Percentiles rank a stretch among this genome's conserved stretches.
Conservation (phyloP, 2,329 filamentous ascomycete genomes). For the Pseudogymnoascus pannorum region DNA sequence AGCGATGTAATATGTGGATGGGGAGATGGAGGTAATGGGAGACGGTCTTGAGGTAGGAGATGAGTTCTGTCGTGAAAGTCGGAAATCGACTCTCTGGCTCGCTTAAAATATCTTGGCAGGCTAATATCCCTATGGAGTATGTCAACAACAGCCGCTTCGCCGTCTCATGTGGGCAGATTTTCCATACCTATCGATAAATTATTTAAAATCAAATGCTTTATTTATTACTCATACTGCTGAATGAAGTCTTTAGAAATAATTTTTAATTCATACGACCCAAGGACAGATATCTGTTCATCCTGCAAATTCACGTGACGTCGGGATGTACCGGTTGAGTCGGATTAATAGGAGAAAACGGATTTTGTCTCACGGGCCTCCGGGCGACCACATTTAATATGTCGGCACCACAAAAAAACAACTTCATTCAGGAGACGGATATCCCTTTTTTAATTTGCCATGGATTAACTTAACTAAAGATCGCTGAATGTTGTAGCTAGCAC, state of each 20-base stretch:
- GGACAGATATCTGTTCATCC: neutral
- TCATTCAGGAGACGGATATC: constrained; percentile 7
- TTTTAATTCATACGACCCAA: neutral
- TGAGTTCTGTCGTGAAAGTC: constrained; percentile 12
- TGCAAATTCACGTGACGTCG: constrained; percentile 6
- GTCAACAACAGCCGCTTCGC: constrained; percentile 3
- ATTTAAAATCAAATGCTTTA: neutral
- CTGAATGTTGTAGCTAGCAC: constrained; percentile 8
- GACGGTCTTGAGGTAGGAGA: constrained; percentile 12
- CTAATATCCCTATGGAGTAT: constrained; percentile 1
- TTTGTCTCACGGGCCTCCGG: neutral
- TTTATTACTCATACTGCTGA: neutral
- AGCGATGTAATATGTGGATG: constrained; percentile 54
- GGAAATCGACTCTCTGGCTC: constrained; percentile 11
- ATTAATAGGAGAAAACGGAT: constrained; percentile 11
- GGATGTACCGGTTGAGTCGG: constrained; percentile 5
- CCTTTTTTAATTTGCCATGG: neutral
- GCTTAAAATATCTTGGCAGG: constrained; percentile 11
- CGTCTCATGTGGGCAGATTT: neutral
- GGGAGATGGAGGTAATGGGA: constrained; percentile 45
- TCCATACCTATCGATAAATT: neutral
- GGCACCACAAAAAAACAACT: neutral
- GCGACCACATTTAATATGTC: neutral
- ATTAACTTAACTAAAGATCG: neutral
- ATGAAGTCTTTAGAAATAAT: constrained; percentile 6